Evolutionary conservation across 2,329 filamentous ascomycete genomes (phyloP), one percentile per base, ranked within the genome.

Genomic region (Ophiostoma quercus): DNA sequence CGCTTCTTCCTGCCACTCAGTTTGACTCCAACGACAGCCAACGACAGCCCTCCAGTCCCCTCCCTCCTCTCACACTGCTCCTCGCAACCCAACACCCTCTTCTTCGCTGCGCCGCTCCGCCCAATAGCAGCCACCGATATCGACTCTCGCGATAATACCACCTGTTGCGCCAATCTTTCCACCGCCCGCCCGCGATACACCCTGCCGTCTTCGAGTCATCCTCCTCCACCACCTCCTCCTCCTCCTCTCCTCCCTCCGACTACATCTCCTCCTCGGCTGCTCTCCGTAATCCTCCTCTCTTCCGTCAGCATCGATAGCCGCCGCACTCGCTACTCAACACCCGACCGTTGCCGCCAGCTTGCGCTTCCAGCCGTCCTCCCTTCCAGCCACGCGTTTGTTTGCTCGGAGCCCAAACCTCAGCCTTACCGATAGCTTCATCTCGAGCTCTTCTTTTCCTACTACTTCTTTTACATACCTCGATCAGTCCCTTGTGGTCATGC

Each of bases 71-170:
- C n/a, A 29, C 62, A 54, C 22, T 47, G 25, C 62, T 63, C 67
- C 67, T 25, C 22, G 34, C 67, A 66, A 60, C 67, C 69, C 66
- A 66, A 66, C 60, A 57, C 69, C n/a, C n/a, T 66, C 29, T 22
- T 60, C 34, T 47, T 32, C 41, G n/a, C 51, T 57, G n/a, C 22
- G n/a, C n/a, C 22, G 14, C n/a, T 11, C 60, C 43, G 34, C 57
- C 70, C 70, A 71, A 69, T 69, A 60, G 54, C 65, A 69, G 63
- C 63, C 51, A 37, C 39, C 65, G 67, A 67, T 66, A 66, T 32
- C n/a, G 37, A 67, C 37, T 51, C 39, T 69, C 70, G 63, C 66
- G 70, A 69, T 67, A 68, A 47, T 68, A 63, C 63, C 67, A 43
- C 63, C 37, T 63, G 54, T 43, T 68, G 63, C 67, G 63, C 67